Conservation (phyloP, 768 basidiomycete species). For the Suillus fuscotomentosus region DNA sequence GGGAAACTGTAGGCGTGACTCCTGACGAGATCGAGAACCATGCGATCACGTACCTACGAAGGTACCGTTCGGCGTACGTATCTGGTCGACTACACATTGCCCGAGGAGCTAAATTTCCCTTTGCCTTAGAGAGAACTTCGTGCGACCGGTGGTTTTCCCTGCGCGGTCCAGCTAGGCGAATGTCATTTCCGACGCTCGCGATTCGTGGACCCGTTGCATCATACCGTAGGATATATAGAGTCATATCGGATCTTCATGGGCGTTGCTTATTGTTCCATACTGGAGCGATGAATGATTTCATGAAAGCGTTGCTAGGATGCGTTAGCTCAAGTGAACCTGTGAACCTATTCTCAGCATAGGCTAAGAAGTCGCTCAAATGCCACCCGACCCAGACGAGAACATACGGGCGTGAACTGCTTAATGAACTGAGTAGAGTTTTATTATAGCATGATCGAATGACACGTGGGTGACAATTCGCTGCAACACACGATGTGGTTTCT, state of each 20-base stretch:
- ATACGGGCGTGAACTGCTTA: constrained; percentile 10
- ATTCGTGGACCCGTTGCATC: constrained; percentile 24
- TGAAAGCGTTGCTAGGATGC: constrained; percentile 30
- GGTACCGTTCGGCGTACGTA: constrained; percentile 86
- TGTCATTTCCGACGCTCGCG: constrained; percentile 28
- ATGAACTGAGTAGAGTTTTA: constrained; percentile 19
- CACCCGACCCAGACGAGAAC: constrained; percentile 18
- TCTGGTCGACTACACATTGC: constrained; percentile 7
- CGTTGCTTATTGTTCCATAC: constrained; percentile 21
- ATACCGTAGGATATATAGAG: constrained; percentile 9
- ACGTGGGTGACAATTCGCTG: constrained; percentile 14
- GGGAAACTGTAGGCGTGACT: constrained; percentile 77
- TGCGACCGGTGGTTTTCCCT: constrained; percentile 67
- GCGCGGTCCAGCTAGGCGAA: constrained; percentile 37
- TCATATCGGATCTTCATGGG: constrained; percentile 15
- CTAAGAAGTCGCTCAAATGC: constrained; percentile 25
- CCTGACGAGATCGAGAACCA: constrained; percentile 86
- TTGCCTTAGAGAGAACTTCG: constrained; percentile 58
- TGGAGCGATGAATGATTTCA: constrained; percentile 21
- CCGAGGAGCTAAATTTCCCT: constrained; percentile 8
- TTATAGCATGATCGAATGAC: constrained; percentile 28
- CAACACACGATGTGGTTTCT: constrained; percentile 9
- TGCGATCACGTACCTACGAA: constrained; percentile 86
- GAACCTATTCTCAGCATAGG: constrained; percentile 19
- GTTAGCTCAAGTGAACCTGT: constrained; percentile 11